Evolutionary conservation across 805 yeast genomes (phyloP), one percentile per base, ranked within the genome.

Genomic region (Candida loeiensis): DNA sequence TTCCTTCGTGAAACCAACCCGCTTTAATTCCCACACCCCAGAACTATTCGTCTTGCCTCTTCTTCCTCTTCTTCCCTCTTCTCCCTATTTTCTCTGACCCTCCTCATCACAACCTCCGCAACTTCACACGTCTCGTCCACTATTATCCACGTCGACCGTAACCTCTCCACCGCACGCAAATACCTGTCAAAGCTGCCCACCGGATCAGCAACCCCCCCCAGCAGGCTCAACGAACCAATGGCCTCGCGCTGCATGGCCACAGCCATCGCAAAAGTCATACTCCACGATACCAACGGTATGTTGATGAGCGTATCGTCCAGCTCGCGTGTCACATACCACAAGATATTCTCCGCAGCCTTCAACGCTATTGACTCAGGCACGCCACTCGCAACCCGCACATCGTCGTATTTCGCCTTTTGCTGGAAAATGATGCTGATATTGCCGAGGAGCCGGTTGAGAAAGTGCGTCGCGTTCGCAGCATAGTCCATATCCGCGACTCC

Each of bases 371-470:
- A 40, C 15, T 58, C 60, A 0, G 66, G 60, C 7, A 56, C 42
- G 18, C 45, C 41, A 16, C 53, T 52, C 17, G 55, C 49, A 6
- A 56, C 45, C 17, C 43, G 29, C 2, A 49, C 49, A 39, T 56
- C 47, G 32, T 56, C 59, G 44, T 53, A 59, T 19, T 53, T 51
- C 9, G 50, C 47, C 43, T 61, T 61, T 39, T 59, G 66, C 6
- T 58, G 47, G 2, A 49, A 49, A 18, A 61, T 18, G 19, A 61
- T 53, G 8, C 56, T 47, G 6, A 46, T 45, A 44, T 61, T 61
- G 44, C 55, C 62, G 13, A 59, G 44, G n/a, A 62, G 33, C 24
- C 68, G 46, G 1, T 59, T 40, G 19, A 61, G 30, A 24, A 62
- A 59, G 35, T 58, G 58, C 12, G 54, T 43, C 22, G 55, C 42